phyloP scores from a whole-genome alignment of 2,329 filamentous ascomycete species.

The Penicillium nordicum region DNA sequence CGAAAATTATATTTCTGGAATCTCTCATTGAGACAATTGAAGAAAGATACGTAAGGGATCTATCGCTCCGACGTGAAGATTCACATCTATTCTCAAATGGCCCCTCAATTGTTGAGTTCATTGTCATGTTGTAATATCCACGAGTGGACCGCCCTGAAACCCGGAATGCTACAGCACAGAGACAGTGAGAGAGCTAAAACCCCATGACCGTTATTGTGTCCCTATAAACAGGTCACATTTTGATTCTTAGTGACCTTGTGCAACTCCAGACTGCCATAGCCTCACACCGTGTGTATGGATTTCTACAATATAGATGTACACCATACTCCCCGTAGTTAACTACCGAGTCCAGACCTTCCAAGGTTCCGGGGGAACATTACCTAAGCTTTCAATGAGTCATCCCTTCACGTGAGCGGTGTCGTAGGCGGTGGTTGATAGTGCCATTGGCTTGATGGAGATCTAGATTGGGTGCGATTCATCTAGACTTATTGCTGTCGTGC shows the following conservation, averaged over 20 bases:
- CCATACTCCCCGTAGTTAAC: background rate
- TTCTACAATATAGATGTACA: background rate
- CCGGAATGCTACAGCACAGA: background rate
- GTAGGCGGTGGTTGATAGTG: slow-evolving; percentile 14
- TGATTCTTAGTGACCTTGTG: background rate
- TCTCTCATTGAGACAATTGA: background rate
- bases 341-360: background rate
- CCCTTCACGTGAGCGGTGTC: slow-evolving; percentile 8
- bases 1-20: background rate
- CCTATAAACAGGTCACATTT: background rate
- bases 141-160: background rate
- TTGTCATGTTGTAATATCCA: background rate
- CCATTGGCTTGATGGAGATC: slow-evolving; percentile 6
- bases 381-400: background rate
- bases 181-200: background rate
- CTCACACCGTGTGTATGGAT: background rate
- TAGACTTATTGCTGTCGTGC: background rate
- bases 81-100: background rate
- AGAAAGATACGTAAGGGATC: background rate
- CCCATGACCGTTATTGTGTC: background rate
- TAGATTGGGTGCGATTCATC: background rate
- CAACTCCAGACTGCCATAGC: background rate
- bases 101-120: background rate
- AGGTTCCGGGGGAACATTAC: background rate
- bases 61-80: no score